Percentiles rank a stretch among this genome's conserved stretches.
Evolutionary conservation across 2,329 filamentous ascomycete species (phyloP).

Genomic region (Colletotrichum sp.): DNA sequence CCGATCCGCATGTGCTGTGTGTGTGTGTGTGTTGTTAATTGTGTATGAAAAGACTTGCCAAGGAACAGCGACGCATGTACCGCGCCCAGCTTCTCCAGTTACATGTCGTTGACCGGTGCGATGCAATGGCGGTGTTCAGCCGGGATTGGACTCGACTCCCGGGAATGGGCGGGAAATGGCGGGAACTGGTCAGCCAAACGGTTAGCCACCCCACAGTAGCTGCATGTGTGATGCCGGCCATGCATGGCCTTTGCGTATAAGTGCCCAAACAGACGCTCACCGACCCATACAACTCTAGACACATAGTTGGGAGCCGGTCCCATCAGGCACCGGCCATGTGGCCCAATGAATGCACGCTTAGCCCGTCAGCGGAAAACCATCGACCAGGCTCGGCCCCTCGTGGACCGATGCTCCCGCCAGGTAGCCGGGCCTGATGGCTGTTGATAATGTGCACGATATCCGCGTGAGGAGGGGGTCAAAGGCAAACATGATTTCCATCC

Average conservation of each 20-base stretch:
- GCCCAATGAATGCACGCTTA: constrained; percentile 10
- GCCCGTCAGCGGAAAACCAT: constrained; percentile 10
- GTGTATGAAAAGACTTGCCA: neutral
- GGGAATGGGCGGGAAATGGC: constrained; percentile 2
- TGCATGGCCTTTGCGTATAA: constrained; percentile 21
- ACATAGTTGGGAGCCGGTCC: constrained; percentile 22
- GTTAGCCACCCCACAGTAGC: constrained; percentile 15
- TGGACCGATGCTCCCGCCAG: constrained; percentile 11
- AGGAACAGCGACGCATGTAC: neutral
- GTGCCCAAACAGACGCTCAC: constrained; percentile 19
- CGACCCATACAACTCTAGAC: constrained; percentile 24
- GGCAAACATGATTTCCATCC: neutral
- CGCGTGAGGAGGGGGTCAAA: neutral
- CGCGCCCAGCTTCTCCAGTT: neutral
- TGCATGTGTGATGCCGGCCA: constrained; percentile 22
- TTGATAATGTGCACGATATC: constrained; percentile 15
- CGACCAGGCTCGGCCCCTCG: constrained; percentile 1
- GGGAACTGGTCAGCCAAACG: constrained; percentile 1
- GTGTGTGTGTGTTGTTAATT: neutral
- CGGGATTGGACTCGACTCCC: neutral
- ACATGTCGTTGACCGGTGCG: constrained; percentile 4
- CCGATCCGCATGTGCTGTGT: neutral
- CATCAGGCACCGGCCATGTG: constrained; percentile 24
- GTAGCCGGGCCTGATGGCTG: constrained; percentile 2
- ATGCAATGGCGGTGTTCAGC: neutral